Conservation (phyloP, 192 early-diverging fungal species). For the Backusella macrospora region DNA sequence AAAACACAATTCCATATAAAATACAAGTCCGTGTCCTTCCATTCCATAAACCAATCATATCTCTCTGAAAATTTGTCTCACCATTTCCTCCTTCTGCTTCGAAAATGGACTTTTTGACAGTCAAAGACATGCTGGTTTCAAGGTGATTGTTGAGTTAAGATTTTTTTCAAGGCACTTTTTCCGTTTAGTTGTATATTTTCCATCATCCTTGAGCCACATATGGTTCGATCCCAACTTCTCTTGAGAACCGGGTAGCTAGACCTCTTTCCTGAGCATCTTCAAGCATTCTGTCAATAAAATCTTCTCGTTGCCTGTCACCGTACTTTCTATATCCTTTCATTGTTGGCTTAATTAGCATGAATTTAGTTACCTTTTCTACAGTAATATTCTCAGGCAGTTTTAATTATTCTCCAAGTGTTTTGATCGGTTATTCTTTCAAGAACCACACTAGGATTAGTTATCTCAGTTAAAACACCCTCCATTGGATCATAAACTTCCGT, state of each 20-base stretch:
- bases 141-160: neutral
- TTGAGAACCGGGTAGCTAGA: too few relatives aligned
- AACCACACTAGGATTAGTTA: neutral
- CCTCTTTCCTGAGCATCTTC: too few relatives aligned
- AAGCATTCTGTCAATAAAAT: too few relatives aligned
- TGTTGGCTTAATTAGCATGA: too few relatives aligned
- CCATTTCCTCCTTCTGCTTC: neutral
- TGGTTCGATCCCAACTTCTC: too few relatives aligned
- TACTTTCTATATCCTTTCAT: too few relatives aligned
- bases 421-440: constrained; percentile 12
- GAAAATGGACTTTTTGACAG: neutral
- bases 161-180: neutral
- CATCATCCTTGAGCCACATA: too few relatives aligned
- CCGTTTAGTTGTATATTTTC: neutral
- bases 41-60: neutral
- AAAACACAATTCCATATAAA: neutral
- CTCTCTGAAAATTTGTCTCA: neutral
- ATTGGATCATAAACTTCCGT: constrained; percentile 6
- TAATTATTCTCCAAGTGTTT: neutral
- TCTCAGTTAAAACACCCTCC: constrained; percentile 8
- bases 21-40: neutral
- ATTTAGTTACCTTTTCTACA: too few relatives aligned
- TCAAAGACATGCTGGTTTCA: neutral
- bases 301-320: too few relatives aligned
- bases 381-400: neutral